These are phyloP conservation scores for Leccinum griseonigrum DNA, from an alignment of 1,284 basidiomycete species.

Conservation along the genomic window DNA sequence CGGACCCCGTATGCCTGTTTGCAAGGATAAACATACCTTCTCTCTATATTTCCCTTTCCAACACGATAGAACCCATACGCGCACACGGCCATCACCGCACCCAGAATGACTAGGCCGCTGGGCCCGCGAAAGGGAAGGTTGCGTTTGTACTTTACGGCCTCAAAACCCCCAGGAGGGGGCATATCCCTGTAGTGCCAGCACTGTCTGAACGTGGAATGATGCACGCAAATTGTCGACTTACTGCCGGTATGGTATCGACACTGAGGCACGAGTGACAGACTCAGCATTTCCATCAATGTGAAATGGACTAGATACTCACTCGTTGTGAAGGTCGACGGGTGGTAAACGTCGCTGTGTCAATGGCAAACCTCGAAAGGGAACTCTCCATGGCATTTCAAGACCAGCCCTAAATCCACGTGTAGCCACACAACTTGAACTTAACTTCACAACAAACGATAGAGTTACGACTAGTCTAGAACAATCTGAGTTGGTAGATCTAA, in stretches of 20 bases:
- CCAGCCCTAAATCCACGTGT: constrained; percentile 29
- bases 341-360: constrained; percentile 5
- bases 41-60: constrained; percentile 89
- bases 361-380: constrained; percentile 1
- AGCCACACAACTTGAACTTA: constrained; percentile 7
- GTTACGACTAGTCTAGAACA: not conserved
- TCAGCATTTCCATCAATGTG: not conserved
- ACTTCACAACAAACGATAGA: not conserved
- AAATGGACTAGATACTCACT: constrained; percentile 21
- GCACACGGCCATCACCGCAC: constrained; percentile 81
- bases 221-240: constrained; percentile 35
- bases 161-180: constrained; percentile 93
- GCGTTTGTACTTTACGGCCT: constrained; percentile 92
- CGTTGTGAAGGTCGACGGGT: not conserved
- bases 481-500: constrained; percentile 1
- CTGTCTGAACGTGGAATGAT: constrained; percentile 14
- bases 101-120: constrained; percentile 84
- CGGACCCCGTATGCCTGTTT: constrained; percentile 43
- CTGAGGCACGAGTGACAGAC: constrained; percentile 32
- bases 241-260: constrained; percentile 69
- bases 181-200: constrained; percentile 71
- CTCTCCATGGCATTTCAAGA: constrained; percentile 4
- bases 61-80: constrained; percentile 92
- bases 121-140: constrained; percentile 94
- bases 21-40: constrained; percentile 64